A percentile compares a stretch with the other conserved stretches of the same genome.
These are phyloP conservation scores for Albifimbria verrucaria DNA, from an alignment of 2,329 filamentous ascomycete genomes.

Conservation along the genomic window DNA sequence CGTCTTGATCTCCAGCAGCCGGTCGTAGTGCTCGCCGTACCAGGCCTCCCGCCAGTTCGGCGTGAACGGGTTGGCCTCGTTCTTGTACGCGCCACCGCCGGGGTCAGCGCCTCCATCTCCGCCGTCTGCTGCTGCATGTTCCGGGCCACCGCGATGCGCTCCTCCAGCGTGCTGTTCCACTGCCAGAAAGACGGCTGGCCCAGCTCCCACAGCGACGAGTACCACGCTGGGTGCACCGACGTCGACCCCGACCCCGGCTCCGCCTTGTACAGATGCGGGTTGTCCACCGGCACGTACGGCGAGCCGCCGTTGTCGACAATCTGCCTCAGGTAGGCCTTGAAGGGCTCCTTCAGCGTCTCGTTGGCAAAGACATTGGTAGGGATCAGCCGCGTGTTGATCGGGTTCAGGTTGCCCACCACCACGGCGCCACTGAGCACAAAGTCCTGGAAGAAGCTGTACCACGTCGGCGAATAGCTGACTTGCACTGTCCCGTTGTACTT, in stretches of 20 bases:
- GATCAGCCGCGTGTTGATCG: slow-evolving; percentile 11
- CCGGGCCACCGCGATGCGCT: slow-evolving; percentile 13
- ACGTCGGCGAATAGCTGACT: slow-evolving; percentile 5
- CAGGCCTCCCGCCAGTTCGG: slow-evolving; percentile 16
- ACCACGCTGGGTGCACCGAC: slow-evolving; percentile 12
- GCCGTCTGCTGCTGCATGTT: slow-evolving; percentile 8
- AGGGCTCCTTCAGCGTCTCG: background rate
- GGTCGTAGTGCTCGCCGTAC: slow-evolving; percentile 23
- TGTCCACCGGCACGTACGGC: slow-evolving; percentile 12
- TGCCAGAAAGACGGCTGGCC: slow-evolving; percentile 6
- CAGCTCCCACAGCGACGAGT: slow-evolving; percentile 13
- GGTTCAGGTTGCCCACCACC: slow-evolving; percentile 8
- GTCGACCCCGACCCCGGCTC: background rate
- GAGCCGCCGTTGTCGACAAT: slow-evolving; percentile 6
- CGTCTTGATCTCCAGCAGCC: slow-evolving; percentile 24
- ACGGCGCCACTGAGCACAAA: slow-evolving; percentile 7
- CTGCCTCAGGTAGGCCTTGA: slow-evolving; percentile 8
- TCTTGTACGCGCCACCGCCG: background rate
- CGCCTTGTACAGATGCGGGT: slow-evolving; percentile 5
- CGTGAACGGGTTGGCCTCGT: background rate
- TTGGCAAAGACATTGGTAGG: background rate
- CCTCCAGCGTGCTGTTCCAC: slow-evolving; percentile 12
- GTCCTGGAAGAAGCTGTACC: slow-evolving; percentile 11
- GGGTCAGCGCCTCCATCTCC: slow-evolving; percentile 8
- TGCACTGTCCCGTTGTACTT: slow-evolving; percentile 4